phyloP scores from a whole-genome alignment of 305 asterid species.

The Plantago coronopus region DNA sequence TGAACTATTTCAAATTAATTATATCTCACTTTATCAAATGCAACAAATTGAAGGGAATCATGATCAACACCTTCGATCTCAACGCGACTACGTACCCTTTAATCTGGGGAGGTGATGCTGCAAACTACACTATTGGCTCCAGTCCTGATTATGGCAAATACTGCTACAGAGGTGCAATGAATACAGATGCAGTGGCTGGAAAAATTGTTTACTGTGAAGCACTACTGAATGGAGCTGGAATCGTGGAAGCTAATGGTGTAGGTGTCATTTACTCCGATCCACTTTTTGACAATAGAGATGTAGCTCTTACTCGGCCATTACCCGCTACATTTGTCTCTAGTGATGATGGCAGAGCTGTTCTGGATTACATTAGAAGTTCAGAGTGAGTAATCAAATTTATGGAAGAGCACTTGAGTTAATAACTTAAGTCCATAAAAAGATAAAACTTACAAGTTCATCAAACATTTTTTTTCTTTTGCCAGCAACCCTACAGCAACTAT shows the following conservation, averaged over 20 bases:
- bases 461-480: background rate
- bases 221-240: conserved; percentile 30
- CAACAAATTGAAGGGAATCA: conserved; percentile 32
- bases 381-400: conserved; percentile 24
- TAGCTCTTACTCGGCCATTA: conserved; percentile 45
- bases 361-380: conserved; percentile 39
- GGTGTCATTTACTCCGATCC: conserved; percentile 42
- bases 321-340: conserved; percentile 39
- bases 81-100: conserved; percentile 39
- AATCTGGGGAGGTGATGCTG: conserved; percentile 57
- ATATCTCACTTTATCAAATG: background rate
- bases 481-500: conserved; percentile 47
- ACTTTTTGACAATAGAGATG: conserved; percentile 25
- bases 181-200: conserved; percentile 33
- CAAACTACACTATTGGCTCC: conserved; percentile 40
- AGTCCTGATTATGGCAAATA: conserved; percentile 26
- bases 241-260: conserved; percentile 32
- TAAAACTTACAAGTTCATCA: background rate
- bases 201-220: conserved; percentile 47
- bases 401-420: background rate
- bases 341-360: conserved; percentile 33
- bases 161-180: conserved; percentile 31
- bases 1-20: background rate
- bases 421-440: background rate
- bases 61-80: conserved; percentile 37